Percentiles rank a stretch among this genome's conserved stretches.
Conservation (phyloP, 495 filamentous ascomycete genomes). For the Aspergillus affinis region DNA sequence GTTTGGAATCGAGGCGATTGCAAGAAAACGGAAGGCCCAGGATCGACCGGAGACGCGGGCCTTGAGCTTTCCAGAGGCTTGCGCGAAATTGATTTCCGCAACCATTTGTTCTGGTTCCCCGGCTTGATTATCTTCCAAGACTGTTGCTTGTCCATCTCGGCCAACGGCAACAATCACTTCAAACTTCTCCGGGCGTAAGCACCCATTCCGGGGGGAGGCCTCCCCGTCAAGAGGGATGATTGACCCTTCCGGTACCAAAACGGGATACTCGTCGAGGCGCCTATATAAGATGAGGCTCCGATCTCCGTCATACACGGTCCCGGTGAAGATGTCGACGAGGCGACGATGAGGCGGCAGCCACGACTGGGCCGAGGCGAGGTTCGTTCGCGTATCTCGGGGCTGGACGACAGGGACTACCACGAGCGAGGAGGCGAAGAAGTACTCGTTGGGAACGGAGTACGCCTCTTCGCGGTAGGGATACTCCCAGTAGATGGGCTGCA, state of each 20-base stretch:
- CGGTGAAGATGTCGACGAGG: constrained; percentile 53
- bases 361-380: constrained; percentile 36
- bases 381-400: constrained; percentile 38
- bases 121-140: constrained; percentile 37
- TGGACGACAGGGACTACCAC: constrained; percentile 53
- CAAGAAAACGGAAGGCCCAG: constrained; percentile 20
- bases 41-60: constrained; percentile 1
- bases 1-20: constrained; percentile 26
- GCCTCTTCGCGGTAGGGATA: constrained; percentile 46
- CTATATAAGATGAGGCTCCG: constrained; percentile 48
- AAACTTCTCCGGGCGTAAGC: constrained; percentile 35
- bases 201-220: constrained; percentile 38
- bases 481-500: constrained; percentile 62
- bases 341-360: constrained; percentile 51
- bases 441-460: constrained; percentile 53
- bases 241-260: constrained; percentile 53
- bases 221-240: constrained; percentile 51
- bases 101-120: background rate
- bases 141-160: constrained; percentile 43
- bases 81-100: constrained; percentile 8
- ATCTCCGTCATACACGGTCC: constrained; percentile 52
- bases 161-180: constrained; percentile 54
- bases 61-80: constrained; percentile 1
- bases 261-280: constrained; percentile 41
- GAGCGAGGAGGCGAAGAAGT: constrained; percentile 52